Evolutionary conservation across 108 stramenopile genomes (phyloP).

Genomic region (Cyclotella atomus): DNA sequence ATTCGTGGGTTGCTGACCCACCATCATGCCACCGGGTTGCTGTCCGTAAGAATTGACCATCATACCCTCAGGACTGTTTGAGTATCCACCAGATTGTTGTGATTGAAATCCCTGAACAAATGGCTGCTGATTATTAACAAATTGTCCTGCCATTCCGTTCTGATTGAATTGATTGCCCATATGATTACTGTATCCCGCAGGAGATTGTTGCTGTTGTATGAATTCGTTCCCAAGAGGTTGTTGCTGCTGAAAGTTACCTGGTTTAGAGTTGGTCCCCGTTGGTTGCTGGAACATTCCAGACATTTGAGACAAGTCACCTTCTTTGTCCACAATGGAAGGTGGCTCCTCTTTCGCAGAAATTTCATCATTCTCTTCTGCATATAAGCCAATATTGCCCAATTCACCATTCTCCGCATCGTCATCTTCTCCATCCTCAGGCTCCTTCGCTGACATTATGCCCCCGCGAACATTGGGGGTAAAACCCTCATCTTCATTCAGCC

Average conservation of each 20-base stretch:
- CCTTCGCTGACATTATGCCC: background rate
- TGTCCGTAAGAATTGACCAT: background rate
- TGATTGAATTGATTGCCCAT: background rate
- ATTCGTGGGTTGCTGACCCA: background rate
- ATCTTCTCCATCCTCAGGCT: background rate
- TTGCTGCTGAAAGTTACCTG: too few relatives aligned
- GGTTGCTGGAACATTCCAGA: background rate
- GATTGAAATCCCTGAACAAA: constrained; percentile 3
- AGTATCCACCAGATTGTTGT: constrained; percentile 7
- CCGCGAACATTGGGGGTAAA: constrained; percentile 3
- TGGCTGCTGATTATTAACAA: background rate
- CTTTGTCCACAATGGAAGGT: background rate
- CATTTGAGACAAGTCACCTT: background rate
- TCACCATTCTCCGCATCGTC: background rate
- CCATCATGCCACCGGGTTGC: constrained; percentile 3
- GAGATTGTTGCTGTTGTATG: constrained; percentile 8
- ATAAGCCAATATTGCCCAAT: background rate
- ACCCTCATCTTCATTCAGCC: background rate
- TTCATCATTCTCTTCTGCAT: background rate
- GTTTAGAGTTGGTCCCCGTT: background rate
- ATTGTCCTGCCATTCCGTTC: constrained; percentile 1
- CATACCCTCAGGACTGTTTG: background rate
- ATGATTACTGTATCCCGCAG: background rate
- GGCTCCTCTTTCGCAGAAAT: background rate
- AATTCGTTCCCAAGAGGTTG: background rate